Evolutionary conservation across 2,329 filamentous ascomycete genomes (phyloP), one percentile per base, ranked within the genome.

Genomic region (Exserohilum turcica): DNA sequence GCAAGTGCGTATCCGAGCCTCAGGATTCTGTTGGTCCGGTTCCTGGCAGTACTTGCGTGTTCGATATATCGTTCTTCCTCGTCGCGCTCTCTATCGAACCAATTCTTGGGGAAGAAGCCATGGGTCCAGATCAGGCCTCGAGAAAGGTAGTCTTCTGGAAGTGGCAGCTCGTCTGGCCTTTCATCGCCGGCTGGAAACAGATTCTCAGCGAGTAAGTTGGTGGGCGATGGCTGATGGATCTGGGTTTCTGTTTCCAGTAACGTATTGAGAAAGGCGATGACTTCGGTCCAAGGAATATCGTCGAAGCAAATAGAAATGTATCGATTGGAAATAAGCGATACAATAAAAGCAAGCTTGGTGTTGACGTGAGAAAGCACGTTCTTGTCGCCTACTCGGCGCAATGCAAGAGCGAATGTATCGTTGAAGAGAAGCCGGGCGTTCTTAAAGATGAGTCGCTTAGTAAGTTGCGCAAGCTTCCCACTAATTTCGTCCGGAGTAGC

Each of bases 31-130:
- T 85, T 82, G 29, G 79, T 80, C 5, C 87, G 77, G 15, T 82
- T 76, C 13, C 80, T 79, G 0, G 77, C 77, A 67, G 86, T 86
- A 0, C 83, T 86, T 0, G 84, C 74, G 0, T 83, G 72, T 62
- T 90, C 87, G 39, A 89, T 82, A 13, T 81, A 81, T 36, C 86
- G 82, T 55, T 89, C 86, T 9, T 88, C 85, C n/a, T 89, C 86
- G 21, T 89, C 86, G 5, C 86, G 78, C 52, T 81, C 80, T 1
- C 81, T 79, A 7, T 79, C 78, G 63, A 90, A 90, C 83, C 84
- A 89, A 0, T 78, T 74, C 0, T 71, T 50, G 0, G 86, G 85
- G 46, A 83, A 86, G 50, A 87, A 87, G 9, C 78, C 76, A 2
- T 84, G 78, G 0, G 80, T 77, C 77, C 85, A 90, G 1, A 85